phyloP scores from a whole-genome alignment of 257 asterid genomes.

The Solanum lycopersicoides region DNA sequence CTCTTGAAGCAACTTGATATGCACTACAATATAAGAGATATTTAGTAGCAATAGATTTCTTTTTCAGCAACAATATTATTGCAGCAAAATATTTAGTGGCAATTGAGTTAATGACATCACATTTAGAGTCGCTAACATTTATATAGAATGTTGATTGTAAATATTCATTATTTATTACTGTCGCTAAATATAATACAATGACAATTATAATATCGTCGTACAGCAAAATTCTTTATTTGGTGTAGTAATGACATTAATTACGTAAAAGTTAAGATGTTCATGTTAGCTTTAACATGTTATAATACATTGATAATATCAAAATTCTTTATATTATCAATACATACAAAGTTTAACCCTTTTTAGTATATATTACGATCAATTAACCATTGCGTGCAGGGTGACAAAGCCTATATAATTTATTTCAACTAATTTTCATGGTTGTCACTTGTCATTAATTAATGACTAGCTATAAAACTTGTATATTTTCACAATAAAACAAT shows the following conservation, averaged over 20 bases:
- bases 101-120: background rate
- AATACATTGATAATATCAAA: background rate
- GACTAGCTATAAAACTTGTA: background rate
- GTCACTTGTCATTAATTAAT: background rate
- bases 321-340: background rate
- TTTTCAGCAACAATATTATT: no score
- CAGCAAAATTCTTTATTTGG: no score
- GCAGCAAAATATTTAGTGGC: no score
- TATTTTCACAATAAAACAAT: background rate
- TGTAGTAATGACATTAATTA: background rate
- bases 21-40: background rate
- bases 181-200: no score
- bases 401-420: background rate
- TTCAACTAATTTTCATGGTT: background rate
- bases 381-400: background rate
- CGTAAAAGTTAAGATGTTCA: background rate
- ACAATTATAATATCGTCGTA: background rate
- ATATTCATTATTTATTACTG: no score
- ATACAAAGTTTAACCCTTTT: background rate
- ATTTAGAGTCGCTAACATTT: background rate
- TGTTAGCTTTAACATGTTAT: background rate
- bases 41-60: no score
- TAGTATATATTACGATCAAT: background rate
- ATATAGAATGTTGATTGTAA: accelerated
- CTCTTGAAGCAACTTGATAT: background rate